Percentiles rank a stretch among this genome's conserved stretches.
These are phyloP conservation scores for Helicocarpus griseus DNA, from an alignment of 2,329 filamentous ascomycete species.

Conservation along the genomic window DNA sequence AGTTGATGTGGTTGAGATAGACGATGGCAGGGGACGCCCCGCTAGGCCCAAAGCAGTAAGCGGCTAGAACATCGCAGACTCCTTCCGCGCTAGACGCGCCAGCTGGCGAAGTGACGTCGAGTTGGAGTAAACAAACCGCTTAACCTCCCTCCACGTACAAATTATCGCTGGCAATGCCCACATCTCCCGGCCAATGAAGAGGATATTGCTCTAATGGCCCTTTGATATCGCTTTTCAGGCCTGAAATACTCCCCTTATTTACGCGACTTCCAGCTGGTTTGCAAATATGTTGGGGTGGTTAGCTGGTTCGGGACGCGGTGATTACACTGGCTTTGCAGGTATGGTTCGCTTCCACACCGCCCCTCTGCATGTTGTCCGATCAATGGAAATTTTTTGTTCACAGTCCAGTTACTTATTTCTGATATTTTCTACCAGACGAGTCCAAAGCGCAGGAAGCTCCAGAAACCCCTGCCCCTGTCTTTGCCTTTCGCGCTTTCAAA, in stretches of 20 bases:
- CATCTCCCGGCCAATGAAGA: constrained; percentile 24
- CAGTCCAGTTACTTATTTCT: constrained; percentile 3
- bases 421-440: constrained; percentile 6
- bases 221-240: constrained; percentile 5
- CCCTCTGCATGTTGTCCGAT: background rate
- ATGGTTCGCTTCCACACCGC: constrained; percentile 10
- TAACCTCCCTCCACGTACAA: constrained; percentile 12
- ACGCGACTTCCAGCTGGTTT: constrained; percentile 5
- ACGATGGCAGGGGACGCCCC: background rate
- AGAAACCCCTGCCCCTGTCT: constrained; percentile 56
- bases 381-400: background rate
- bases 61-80: too few species aligned
- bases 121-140: constrained; percentile 8
- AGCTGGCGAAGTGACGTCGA: background rate
- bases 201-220: constrained; percentile 3
- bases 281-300: constrained; percentile 27
- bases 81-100: background rate
- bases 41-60: background rate
- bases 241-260: constrained; percentile 18
- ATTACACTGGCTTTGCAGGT: constrained; percentile 21
- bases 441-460: constrained; percentile 40
- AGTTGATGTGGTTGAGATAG: background rate
- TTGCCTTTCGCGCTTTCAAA: constrained; percentile 58
- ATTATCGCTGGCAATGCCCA: constrained; percentile 5
- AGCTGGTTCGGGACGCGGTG: constrained; percentile 20